Evolutionary conservation across 2,329 filamentous ascomycete genomes (phyloP), one percentile per base, ranked within the genome.

Genomic region (Kalaharituber pfeilii): DNA sequence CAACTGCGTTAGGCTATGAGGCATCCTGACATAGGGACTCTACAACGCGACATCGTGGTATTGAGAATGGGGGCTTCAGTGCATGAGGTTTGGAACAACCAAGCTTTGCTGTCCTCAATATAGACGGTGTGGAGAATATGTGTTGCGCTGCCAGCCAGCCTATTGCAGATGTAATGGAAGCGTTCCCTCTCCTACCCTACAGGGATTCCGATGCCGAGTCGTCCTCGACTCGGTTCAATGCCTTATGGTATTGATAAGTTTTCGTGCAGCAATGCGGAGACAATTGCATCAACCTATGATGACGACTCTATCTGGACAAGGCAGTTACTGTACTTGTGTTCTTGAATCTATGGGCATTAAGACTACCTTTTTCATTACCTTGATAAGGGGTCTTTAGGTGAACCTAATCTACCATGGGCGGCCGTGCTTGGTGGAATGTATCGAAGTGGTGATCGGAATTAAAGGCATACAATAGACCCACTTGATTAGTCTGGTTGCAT

Each of bases 381-480:
- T 13, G 60, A 50, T 5, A 63, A 63, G 52, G 68, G 67, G 18
- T 56, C 61, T 18, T 73, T 75, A 3, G 71, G 74, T 53, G 65
- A 68, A 20, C 55, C 64, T 1, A 56, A 60, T 5, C 65, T 61
- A 5, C 57, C 42, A 6, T 73, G 67, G 68, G 61, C 67, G 4
- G 59, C 49, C n/a, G 58, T 72, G 26, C 60, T 75, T 28, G 61
- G 59, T 64, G 72, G 73, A 57, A 72, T 73, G 1, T 75, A 68
- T 59, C 67, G 68, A 1, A 69, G 70, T 2, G 75, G 74, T 1
- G 75, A 77, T 60, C 75, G 77, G 60, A 67, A 77, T 49, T 72
- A 72, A n/a, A 73, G 72, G 1, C 75, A 77, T 62, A 74, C 73
- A 39, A 76, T 73, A 73, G 71, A 71, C 1, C 74, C 77, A 60